Evolutionary conservation across 257 asterid genomes (phyloP), one percentile per base, ranked within the genome.

Genomic region (Rubia yunnanensis): DNA sequence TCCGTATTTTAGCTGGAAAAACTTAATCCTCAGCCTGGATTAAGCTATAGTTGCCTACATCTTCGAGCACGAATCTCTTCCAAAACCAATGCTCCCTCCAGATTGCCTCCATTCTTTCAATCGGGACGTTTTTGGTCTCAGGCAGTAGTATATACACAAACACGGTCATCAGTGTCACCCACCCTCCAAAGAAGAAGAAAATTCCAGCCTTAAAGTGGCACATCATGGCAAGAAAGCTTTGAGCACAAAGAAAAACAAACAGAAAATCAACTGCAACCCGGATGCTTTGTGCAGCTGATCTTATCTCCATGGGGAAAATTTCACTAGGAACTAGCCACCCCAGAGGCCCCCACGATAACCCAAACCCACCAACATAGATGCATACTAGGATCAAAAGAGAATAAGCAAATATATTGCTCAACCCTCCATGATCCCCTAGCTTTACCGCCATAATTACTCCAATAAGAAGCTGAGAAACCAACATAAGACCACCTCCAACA

Each of bases 311-410:
- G 7, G 89, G 84, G 17, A 82, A 86, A 2, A 86, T 85, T 62
- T 88, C 95, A 31, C 92, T 84, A 0, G 95, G 82, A 60, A 88
- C 73, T n/a, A 84, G 52, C 95, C 92, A 84, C 20, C 90, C 95
- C 36, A 84, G 54, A 17, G 90, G 92, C 1, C 96, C 92, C 95
- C 92, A 88, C 4, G 95, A 88, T 36, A 83, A 60, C 4, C 87
- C 88, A 22, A 86, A 86, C 0, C 88, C 88, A 0, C 86, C 86
- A 23, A 84, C 84, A 46, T 82, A 84, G 0, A 69, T 61, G 28
- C 86, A 81, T 3, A 86, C 78, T 54, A 86, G 23, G 1, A 86
- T 61, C 75, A 88, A 20, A 26, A 82, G 77, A 65, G 27, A 56
- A 46, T 74, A 57, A 0, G 83, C 84, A 57, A 72, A 80, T 32